phyloP scores from a whole-genome alignment of 352 stramenopile species.

The Phytophthora capsici region DNA sequence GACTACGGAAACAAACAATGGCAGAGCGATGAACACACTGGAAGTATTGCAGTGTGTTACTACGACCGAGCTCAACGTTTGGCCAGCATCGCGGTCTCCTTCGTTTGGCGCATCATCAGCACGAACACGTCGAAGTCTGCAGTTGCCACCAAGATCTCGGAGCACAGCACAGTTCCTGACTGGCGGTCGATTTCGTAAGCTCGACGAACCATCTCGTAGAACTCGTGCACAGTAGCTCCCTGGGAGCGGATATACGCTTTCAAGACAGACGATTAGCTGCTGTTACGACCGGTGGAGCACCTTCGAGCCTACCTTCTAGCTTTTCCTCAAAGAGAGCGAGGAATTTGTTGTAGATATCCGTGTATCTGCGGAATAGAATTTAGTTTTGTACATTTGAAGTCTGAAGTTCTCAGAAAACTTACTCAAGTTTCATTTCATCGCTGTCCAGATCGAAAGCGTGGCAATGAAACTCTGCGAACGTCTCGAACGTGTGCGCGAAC shows the following conservation, averaged over 20 bases:
- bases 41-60: no score
- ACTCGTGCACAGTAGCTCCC: slow-evolving; percentile 64
- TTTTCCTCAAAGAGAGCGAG: slow-evolving; percentile 77
- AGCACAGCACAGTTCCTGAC: slow-evolving; percentile 71
- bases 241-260: slow-evolving; percentile 68
- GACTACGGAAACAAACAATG: slow-evolving; percentile 70
- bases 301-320: slow-evolving; percentile 59
- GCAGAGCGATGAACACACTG: slow-evolving; percentile 38
- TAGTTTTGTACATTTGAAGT: background rate
- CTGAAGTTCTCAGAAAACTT: slow-evolving; percentile 2
- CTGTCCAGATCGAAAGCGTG: slow-evolving; percentile 67
- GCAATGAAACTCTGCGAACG: slow-evolving; percentile 70
- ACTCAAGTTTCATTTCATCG: slow-evolving; percentile 87
- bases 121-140: slow-evolving; percentile 85
- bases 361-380: slow-evolving; percentile 55
- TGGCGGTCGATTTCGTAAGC: slow-evolving; percentile 67
- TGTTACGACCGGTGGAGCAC: background rate
- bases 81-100: slow-evolving; percentile 64
- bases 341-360: slow-evolving; percentile 83
- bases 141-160: slow-evolving; percentile 79
- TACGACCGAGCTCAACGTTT: slow-evolving; percentile 34
- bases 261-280: background rate
- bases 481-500: slow-evolving; percentile 76
- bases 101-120: slow-evolving; percentile 86
- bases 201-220: slow-evolving; percentile 65